These are phyloP conservation scores for Scenedesmus sp. DNA, from an alignment of 163 green algal species.

Conservation along the genomic window DNA sequence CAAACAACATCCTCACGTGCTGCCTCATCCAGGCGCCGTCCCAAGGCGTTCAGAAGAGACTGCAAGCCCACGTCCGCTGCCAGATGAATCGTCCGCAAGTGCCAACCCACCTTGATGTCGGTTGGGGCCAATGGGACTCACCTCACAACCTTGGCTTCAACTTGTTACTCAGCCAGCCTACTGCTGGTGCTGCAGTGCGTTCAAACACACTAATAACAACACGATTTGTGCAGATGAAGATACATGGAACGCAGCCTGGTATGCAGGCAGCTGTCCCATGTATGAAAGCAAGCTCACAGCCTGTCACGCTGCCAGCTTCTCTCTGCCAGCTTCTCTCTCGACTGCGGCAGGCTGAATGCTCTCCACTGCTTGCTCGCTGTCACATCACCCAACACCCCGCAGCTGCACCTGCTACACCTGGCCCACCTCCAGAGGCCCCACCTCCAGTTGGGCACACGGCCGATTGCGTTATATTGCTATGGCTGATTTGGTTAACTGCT, in stretches of 20 bases:
- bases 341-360: not conserved
- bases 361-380: not conserved
- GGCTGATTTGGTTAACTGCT: too few relatives aligned
- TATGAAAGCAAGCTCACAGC: not conserved
- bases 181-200: not conserved
- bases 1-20: not conserved
- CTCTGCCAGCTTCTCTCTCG: not conserved
- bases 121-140: not conserved
- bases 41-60: not conserved
- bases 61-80: not conserved
- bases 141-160: slow-evolving; percentile 6
- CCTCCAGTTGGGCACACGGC: too few relatives aligned
- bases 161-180: not conserved
- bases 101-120: not conserved
- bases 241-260: not conserved
- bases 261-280: not conserved
- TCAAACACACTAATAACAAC: not conserved
- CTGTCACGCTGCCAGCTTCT: not conserved
- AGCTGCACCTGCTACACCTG: not conserved
- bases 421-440: not conserved
- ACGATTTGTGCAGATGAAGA: not conserved
- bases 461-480: too few relatives aligned
- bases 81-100: not conserved
- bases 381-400: not conserved
- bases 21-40: too few relatives aligned